phyloP scores from a whole-genome alignment of 805 yeast species.

The Zygoascus flipseniorum region DNA sequence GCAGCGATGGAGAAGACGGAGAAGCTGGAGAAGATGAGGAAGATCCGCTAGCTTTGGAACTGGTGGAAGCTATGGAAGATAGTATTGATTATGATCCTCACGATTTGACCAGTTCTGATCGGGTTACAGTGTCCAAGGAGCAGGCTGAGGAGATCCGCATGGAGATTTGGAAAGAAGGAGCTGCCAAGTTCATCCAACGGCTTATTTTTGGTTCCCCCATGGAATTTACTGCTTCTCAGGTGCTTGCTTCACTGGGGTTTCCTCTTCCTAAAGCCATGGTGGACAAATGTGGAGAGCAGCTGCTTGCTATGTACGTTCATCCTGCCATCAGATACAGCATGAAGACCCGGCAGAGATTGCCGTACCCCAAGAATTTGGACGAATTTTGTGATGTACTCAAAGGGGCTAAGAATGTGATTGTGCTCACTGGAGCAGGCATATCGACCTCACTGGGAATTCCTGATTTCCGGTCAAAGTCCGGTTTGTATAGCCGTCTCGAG shows the following conservation, averaged over 20 bases:
- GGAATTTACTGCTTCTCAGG: conserved; percentile 44
- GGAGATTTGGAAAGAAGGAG: conserved; percentile 53
- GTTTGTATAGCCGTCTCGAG: conserved; percentile 64
- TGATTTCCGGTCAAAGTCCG: conserved; percentile 83
- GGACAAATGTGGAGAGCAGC: conserved; percentile 18
- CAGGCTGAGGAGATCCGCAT: conserved; percentile 40
- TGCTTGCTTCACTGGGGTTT: conserved; percentile 61
- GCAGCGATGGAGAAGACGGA: conserved; percentile 10
- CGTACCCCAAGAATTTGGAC: conserved; percentile 39
- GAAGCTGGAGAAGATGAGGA: conserved; percentile 10
- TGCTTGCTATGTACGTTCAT: conserved; percentile 6
- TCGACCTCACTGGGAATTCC: conserved; percentile 88
- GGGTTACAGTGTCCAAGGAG: conserved; percentile 29
- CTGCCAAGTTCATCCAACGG: conserved; percentile 41
- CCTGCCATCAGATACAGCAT: conserved; percentile 21
- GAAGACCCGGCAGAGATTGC: conserved; percentile 18
- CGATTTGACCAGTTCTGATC: conserved; percentile 9
- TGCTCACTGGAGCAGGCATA: conserved; percentile 89
- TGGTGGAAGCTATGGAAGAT: conserved; percentile 20
- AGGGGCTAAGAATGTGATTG: conserved; percentile 54
- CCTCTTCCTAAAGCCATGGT: conserved; percentile 27
- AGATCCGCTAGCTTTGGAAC: conserved; percentile 15
- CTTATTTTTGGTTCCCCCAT: not conserved
- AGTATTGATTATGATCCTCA: conserved; percentile 1
- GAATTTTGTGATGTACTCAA: conserved; percentile 47